phyloP scores from a whole-genome alignment of 2,329 filamentous ascomycete genomes.

The Colletotrichum orchidophilum region DNA sequence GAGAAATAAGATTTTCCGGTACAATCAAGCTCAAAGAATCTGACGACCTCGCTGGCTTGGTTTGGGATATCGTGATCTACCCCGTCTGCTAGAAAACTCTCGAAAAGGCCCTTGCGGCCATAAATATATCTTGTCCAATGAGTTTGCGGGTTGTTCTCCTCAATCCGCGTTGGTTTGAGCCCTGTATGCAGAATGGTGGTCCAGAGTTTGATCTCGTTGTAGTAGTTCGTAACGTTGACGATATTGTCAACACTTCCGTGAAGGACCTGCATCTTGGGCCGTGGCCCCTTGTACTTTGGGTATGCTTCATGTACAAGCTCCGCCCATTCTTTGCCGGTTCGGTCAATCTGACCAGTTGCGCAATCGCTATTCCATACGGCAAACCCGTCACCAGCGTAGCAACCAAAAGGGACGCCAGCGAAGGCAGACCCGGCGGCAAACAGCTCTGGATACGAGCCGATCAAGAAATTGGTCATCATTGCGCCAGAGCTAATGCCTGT shows the following conservation, averaged over 20 bases:
- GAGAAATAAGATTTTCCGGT: constrained; percentile 33
- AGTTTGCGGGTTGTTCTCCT: constrained; percentile 3
- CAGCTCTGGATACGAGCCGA: constrained; percentile 62
- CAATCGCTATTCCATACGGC: constrained; percentile 65
- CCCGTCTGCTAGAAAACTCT: constrained; percentile 30
- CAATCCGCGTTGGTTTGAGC: constrained; percentile 14
- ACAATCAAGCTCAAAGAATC: constrained; percentile 36
- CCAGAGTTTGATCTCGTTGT: constrained; percentile 67
- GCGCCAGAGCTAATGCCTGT: constrained; percentile 61
- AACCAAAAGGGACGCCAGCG: constrained; percentile 63
- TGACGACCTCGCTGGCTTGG: constrained; percentile 30
- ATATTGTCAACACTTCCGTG: constrained; percentile 62
- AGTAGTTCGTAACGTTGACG: constrained; percentile 62
- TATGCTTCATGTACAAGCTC: constrained; percentile 56
- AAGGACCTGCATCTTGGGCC: constrained; percentile 68
- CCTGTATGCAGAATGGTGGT: constrained; percentile 45
- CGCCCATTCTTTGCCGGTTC: constrained; percentile 52
- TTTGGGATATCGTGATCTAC: constrained; percentile 34
- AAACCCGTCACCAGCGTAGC: constrained; percentile 55
- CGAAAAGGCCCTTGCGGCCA: constrained; percentile 28
- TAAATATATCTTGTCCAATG: constrained; percentile 35
- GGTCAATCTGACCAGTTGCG: constrained; percentile 56
- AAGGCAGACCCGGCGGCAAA: constrained; percentile 62
- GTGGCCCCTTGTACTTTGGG: constrained; percentile 56
- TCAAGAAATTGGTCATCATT: constrained; percentile 65